These are phyloP conservation scores for Calonectria pauciramosa DNA, from an alignment of 2,329 filamentous ascomycete species.

Conservation along the genomic window DNA sequence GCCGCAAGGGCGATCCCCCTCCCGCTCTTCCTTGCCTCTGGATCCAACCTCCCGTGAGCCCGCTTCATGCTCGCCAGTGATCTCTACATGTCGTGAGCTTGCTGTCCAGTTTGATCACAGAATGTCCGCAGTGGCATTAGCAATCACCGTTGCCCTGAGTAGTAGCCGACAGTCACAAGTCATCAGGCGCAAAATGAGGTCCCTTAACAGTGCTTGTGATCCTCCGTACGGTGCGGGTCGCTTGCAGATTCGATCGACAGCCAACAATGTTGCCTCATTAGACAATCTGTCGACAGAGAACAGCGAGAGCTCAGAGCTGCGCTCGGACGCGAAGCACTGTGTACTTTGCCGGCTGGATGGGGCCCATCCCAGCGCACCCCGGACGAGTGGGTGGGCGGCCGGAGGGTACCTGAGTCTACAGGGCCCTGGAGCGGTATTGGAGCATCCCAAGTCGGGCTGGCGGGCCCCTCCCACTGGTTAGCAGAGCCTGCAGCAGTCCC, in stretches of 20 bases:
- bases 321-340: conserved; percentile 42
- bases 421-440: not conserved
- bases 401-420: conserved; percentile 32
- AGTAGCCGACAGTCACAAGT: not conserved
- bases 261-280: conserved; percentile 21
- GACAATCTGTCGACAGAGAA: conserved; percentile 27
- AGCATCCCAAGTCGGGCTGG: conserved; percentile 8
- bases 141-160: not conserved
- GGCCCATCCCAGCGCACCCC: conserved; percentile 27
- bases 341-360: conserved; percentile 33
- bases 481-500: not conserved
- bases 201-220: not conserved
- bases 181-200: conserved; percentile 1
- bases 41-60: not conserved
- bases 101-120: not conserved
- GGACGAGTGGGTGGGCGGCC: conserved; percentile 20
- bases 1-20: conserved; percentile 27
- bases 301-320: conserved; percentile 45
- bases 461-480: conserved; percentile 11
- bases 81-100: not conserved
- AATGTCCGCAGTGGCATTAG: not conserved
- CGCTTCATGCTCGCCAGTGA: not conserved
- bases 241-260: conserved; percentile 29
- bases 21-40: not conserved
- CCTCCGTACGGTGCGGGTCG: not conserved